Percentiles rank a stretch among this genome's conserved stretches.
Evolutionary conservation across 2,329 filamentous ascomycete species (phyloP).

Genomic region (Knufia petricola): DNA sequence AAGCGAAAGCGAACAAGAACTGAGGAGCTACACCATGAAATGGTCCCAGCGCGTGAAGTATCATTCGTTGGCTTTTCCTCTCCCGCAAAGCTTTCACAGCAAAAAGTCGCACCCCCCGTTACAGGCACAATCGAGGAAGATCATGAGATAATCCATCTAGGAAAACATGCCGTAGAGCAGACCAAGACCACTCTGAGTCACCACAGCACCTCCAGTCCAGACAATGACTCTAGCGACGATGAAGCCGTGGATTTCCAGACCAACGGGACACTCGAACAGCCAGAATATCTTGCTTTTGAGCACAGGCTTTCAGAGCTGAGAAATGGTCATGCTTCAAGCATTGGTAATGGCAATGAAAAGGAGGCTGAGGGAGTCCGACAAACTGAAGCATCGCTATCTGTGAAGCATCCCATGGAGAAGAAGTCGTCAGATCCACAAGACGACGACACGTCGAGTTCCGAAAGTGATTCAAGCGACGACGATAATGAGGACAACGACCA

Average conservation of each 20-base stretch:
- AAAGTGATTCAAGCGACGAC: neutral
- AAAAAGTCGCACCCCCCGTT: neutral
- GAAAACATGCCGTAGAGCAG: neutral
- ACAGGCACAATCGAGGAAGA: neutral
- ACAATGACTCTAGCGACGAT: constrained; percentile 17
- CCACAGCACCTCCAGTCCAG: neutral
- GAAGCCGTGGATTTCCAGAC: constrained; percentile 26
- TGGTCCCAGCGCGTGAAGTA: neutral
- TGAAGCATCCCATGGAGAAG: neutral
- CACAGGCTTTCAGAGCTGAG: too few relatives aligned
- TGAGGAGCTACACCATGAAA: constrained; percentile 5
- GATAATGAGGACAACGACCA: constrained; percentile 11
- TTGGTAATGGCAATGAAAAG: constrained; percentile 3
- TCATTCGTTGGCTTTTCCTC: neutral
- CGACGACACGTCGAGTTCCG: neutral
- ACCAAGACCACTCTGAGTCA: neutral
- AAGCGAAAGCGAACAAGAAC: neutral
- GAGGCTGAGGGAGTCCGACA: neutral
- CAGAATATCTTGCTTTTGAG: too few relatives aligned
- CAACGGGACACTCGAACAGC: constrained; percentile 9
- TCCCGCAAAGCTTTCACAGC: neutral
- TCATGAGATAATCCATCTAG: neutral
- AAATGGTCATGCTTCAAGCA: neutral
- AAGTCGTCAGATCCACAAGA: neutral
- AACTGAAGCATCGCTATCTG: neutral